Evolutionary conservation across 148 eudicot genomes (phyloP), one percentile per base, ranked within the genome.

Genomic region (Fagopyrum esculentum): DNA sequence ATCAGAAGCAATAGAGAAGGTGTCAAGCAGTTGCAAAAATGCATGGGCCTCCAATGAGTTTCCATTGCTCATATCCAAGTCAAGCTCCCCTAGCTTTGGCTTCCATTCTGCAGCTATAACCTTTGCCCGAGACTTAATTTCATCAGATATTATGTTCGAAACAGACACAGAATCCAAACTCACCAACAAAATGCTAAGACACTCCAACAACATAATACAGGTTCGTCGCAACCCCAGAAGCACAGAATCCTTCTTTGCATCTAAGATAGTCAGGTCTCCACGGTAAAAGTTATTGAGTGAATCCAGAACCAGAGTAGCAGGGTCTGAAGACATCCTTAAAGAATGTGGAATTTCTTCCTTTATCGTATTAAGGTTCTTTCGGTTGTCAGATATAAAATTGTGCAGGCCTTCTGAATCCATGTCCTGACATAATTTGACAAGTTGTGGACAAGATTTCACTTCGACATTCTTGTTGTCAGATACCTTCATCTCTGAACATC

Each of bases 11-110:
- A 96, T 84, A 66, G 81, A 86, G 81, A 92, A 96, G 74, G 97
- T 90, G 69, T 89, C 90, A 71, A 96, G 77, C 76, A 96, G 92
- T 75, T 96, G 99, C 76, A 96, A 84, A 73, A 92, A 96, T 79
- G 98, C 99, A 85, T 92, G 99, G 77, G 99, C 99, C 89, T 96
- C 98, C 87, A 96, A 82, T 75, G 98, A 96, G 84, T 96, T 96
- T 60, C 98, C 98, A 79, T 89, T 92, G 80, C 88, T 88, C 66
- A 91, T 94, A 85, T 95, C 98, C 81, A 87, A 74, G 54, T 92
- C 97, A 76, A 96, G 98, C 51, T 89, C 88, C 78, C 85, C 91
- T 43, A 96, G 88, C 85, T 85, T 92, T 6, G 98, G 98, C 82
- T 89, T 90, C 99, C 99, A 96, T 77, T 86, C 90, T 81, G 89